Percentiles rank a stretch among this genome's conserved stretches.
phyloP scores from a whole-genome alignment of 305 asterid genomes.

The Plantago coronopus region DNA sequence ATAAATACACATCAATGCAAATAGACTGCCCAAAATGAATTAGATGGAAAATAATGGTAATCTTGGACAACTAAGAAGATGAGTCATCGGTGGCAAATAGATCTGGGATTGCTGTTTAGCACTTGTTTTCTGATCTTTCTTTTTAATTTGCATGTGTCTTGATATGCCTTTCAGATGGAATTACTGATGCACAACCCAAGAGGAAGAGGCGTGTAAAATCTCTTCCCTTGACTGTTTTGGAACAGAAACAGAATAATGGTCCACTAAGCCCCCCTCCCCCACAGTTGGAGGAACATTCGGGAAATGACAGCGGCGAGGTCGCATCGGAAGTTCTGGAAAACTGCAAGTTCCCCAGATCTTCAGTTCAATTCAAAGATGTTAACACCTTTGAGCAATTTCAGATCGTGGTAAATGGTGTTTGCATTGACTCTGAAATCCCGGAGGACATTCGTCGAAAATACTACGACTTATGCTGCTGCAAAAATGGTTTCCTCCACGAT shows the following conservation, averaged over 20 bases:
- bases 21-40: too few species aligned
- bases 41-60: too few species aligned
- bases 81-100: too few species aligned
- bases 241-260: slow-evolving; percentile 42
- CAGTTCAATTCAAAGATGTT: slow-evolving; percentile 48
- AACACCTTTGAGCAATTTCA: slow-evolving; percentile 66
- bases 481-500: slow-evolving; percentile 63
- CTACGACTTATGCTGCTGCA: slow-evolving; percentile 72
- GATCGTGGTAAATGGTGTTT: slow-evolving; percentile 60
- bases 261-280: slow-evolving; percentile 31
- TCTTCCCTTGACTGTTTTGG: slow-evolving; percentile 62
- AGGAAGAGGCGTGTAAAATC: slow-evolving; percentile 56
- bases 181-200: slow-evolving; percentile 34
- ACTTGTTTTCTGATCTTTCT: slow-evolving; percentile 1
- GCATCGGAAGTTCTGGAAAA: slow-evolving; percentile 83
- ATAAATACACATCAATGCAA: too few species aligned
- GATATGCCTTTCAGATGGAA: slow-evolving; percentile 35
- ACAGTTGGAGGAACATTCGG: slow-evolving; percentile 56
- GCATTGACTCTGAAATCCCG: slow-evolving; percentile 83
- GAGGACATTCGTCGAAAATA: slow-evolving; percentile 54
- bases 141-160: slow-evolving; percentile 11
- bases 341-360: slow-evolving; percentile 40
- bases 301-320: slow-evolving; percentile 83
- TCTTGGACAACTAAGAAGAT: too few species aligned
- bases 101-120: neutral